These are phyloP conservation scores for Lecanicillium sp. DNA, from an alignment of 2,329 filamentous ascomycete species.

Conservation along the genomic window DNA sequence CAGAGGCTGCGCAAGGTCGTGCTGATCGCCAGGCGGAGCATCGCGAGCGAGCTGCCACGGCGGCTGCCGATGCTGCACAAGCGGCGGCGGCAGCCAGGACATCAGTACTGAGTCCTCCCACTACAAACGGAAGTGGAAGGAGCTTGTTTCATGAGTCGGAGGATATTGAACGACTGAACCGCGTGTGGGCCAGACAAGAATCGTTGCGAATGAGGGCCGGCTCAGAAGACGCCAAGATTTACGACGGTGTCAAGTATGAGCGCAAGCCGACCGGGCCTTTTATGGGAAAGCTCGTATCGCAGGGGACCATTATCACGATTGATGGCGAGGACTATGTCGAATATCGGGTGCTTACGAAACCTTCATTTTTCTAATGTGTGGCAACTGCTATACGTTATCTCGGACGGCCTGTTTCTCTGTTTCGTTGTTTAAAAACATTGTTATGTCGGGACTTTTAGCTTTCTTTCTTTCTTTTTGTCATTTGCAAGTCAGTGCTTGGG, in stretches of 20 bases:
- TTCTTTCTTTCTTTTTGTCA: too few species aligned
- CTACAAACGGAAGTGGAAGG: conserved; percentile 21
- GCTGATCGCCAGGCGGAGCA: conserved; percentile 38
- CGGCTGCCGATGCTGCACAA: conserved; percentile 22
- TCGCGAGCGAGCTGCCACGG: conserved; percentile 28
- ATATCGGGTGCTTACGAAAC: conserved; percentile 56
- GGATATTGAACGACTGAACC: conserved; percentile 43
- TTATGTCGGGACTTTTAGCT: too few species aligned
- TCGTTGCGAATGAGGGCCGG: conserved; percentile 32
- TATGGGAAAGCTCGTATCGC: conserved; percentile 53
- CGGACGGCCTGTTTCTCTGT: too few species aligned
- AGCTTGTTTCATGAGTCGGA: conserved; percentile 36
- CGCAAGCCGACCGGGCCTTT: conserved; percentile 53
- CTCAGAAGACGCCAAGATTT: conserved; percentile 46
- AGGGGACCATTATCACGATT: conserved; percentile 53
- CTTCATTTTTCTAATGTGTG: conserved; percentile 44
- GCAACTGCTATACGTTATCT: too few species aligned
- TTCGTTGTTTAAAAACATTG: too few species aligned
- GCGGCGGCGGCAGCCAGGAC: conserved; percentile 14
- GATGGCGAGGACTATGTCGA: conserved; percentile 61
- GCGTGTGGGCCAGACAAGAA: conserved; percentile 48
- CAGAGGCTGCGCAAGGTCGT: conserved; percentile 42
- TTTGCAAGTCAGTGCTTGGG: too few species aligned
- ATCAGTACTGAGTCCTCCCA: conserved; percentile 12
- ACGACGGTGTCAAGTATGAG: conserved; percentile 53